These are phyloP conservation scores for Pichiaceae sp. DNA, from an alignment of 1,139 yeast species.

Conservation along the genomic window DNA sequence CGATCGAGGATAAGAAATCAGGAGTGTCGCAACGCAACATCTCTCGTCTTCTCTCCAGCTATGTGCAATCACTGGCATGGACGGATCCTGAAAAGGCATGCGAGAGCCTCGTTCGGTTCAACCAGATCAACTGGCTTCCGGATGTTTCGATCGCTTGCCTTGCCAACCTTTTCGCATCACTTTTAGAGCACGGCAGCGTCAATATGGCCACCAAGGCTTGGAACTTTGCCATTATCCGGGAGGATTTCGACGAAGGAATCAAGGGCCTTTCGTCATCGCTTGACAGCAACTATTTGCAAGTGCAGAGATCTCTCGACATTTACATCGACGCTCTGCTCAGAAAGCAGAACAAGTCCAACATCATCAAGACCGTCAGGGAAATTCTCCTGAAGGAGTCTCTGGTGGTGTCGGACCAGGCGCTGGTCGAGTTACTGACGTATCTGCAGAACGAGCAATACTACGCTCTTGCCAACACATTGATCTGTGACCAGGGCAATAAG, in stretches of 20 bases:
- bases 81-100: slow-evolving; percentile 15
- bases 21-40: slow-evolving; percentile 9
- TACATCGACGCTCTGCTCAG: slow-evolving; percentile 10
- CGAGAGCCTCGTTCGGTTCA: slow-evolving; percentile 17
- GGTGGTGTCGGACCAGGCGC: slow-evolving; percentile 12
- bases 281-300: slow-evolving; percentile 10
- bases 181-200: slow-evolving; percentile 15
- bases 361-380: slow-evolving; percentile 20
- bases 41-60: slow-evolving; percentile 17
- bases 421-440: slow-evolving; percentile 17
- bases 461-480: slow-evolving; percentile 13
- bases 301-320: slow-evolving; percentile 12
- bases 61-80: slow-evolving; percentile 17
- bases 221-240: slow-evolving; percentile 21
- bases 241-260: slow-evolving; percentile 20
- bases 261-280: slow-evolving; percentile 4
- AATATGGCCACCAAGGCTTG: slow-evolving; percentile 19
- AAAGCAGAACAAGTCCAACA: slow-evolving; percentile 12
- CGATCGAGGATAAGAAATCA: slow-evolving; percentile 11
- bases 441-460: slow-evolving; percentile 10
- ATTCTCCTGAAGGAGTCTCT: slow-evolving; percentile 19
- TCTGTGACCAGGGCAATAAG: slow-evolving; percentile 22
- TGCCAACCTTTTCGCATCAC: slow-evolving; percentile 16
- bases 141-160: slow-evolving; percentile 20
- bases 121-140: slow-evolving; percentile 22